Percentiles rank a stretch among this genome's conserved stretches.
Conservation (phyloP, 169 alveolate species). For the Condylostoma magnum region DNA sequence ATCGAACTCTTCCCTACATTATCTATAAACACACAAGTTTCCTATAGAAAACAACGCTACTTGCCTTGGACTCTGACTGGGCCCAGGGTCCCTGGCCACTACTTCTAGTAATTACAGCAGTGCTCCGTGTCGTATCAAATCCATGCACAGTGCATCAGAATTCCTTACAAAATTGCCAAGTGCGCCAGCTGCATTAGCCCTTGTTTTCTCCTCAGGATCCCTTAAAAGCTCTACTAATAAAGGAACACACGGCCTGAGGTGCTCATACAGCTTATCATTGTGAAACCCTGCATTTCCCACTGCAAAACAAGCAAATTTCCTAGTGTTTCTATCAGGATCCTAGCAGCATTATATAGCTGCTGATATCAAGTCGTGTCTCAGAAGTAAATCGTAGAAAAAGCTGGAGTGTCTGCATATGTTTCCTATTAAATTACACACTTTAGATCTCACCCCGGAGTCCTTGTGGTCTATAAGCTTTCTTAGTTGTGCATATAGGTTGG, state of each 20-base stretch:
- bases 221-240: slow-evolving; percentile 77
- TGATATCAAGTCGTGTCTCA: slow-evolving; percentile 68
- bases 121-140: slow-evolving; percentile 78
- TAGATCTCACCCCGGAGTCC: slow-evolving; percentile 81
- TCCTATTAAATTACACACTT: slow-evolving; percentile 86
- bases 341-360: slow-evolving; percentile 83
- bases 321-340: slow-evolving; percentile 82
- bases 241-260: slow-evolving; percentile 83
- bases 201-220: slow-evolving; percentile 87
- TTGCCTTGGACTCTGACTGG: slow-evolving; percentile 72
- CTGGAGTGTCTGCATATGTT: slow-evolving; percentile 87
- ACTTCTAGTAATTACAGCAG: slow-evolving; percentile 69
- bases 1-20: slow-evolving; percentile 74
- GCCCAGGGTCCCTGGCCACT: slow-evolving; percentile 71
- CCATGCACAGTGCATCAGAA: slow-evolving; percentile 71
- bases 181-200: slow-evolving; percentile 93
- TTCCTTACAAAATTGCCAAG: slow-evolving; percentile 89
- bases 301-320: slow-evolving; percentile 92
- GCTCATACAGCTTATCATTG: slow-evolving; percentile 77
- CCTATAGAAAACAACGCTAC: slow-evolving; percentile 88
- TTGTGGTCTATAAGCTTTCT: slow-evolving; percentile 58
- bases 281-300: slow-evolving; percentile 91
- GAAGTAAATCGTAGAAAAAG: slow-evolving; percentile 79
- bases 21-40: slow-evolving; percentile 79
- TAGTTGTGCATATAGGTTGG: slow-evolving; percentile 66